Evolutionary conservation across 805 yeast species (phyloP), one percentile per base, ranked within the genome.

Genomic region (Alloascoidea hylecoeti): DNA sequence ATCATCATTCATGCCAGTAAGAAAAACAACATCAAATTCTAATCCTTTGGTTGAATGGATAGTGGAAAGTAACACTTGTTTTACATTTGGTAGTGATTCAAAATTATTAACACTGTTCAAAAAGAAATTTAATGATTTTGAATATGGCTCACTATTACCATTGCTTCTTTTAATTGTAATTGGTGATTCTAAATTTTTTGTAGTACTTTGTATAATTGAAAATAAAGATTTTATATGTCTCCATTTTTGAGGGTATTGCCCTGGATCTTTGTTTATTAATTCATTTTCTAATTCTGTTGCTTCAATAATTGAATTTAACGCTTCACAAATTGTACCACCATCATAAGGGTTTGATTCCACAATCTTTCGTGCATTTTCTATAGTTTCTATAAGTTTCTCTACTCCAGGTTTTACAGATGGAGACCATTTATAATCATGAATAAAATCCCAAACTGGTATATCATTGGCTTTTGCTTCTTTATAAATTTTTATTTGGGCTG

Each of bases 11-110:
- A 30, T 3, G 3, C 37, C 42, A 4, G 56, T 41, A 3, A 71
- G 47, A 47, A 72, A 72, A 4, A 70, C 76, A 15, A 71, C 57
- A 0, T 76, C 75, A 45, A 67, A 72, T 41, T 72, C 76, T 9
- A 71, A 49, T 1, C 78, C 78, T 42, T 72, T 72, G 2, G 77
- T 69, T 2, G 72, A 55, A 47, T 72, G 78, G 1, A 72, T 61
- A 0, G 78, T 72, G 0, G 75, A 66, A 4, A 70, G 47, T 37
- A 66, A 66, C n/a, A 72, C 49, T 39, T 56, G 49, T 38, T 46
- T 36, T 46, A 53, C 38, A 41, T 49, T 30, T 47, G 49, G 17
- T 38, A 38, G 3, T 40, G 41, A 15, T 50, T 58, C 18, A 44
- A 48, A 9, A n/a, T 23, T 23, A n/a, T 23, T 9, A 9, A 23